A percentile compares a stretch with the other conserved stretches of the same genome.
Evolutionary conservation across 371 early-diverging fungal genomes (phyloP).

Genomic region (Polyrhizophydium stewartii): DNA sequence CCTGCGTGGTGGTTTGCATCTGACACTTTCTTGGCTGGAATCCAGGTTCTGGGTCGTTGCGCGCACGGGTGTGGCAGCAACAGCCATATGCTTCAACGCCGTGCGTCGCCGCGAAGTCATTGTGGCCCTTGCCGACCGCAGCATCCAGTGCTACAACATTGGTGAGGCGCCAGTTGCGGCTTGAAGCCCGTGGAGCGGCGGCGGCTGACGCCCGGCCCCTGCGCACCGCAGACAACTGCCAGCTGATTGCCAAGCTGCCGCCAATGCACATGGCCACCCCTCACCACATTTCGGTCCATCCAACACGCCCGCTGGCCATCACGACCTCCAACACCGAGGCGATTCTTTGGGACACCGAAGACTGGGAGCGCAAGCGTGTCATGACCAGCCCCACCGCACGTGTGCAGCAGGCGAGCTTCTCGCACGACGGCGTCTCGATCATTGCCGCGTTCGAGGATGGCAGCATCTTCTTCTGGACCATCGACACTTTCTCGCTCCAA

Average conservation of each 20-base stretch:
- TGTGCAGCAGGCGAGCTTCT: constrained; percentile 37
- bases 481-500: constrained; percentile 27
- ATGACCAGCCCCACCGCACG: constrained; percentile 31
- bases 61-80: constrained; percentile 40
- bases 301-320: constrained; percentile 29
- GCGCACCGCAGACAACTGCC: constrained; percentile 29
- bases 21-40: neutral
- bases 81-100: constrained; percentile 34
- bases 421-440: constrained; percentile 28
- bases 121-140: constrained; percentile 37
- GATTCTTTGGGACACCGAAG: constrained; percentile 49
- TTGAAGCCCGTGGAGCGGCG: neutral
- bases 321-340: constrained; percentile 32
- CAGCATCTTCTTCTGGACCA: constrained; percentile 38
- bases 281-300: constrained; percentile 35
- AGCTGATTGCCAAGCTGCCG: constrained; percentile 42
- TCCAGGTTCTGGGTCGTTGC: constrained; percentile 41
- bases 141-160: constrained; percentile 48
- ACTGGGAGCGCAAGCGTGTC: constrained; percentile 40
- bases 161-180: constrained; percentile 17
- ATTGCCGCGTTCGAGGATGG: constrained; percentile 40
- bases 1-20: no score
- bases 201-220: neutral
- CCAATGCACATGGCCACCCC: constrained; percentile 29
- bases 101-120: constrained; percentile 36